These are phyloP conservation scores for Clarireedia hainanense DNA, from an alignment of 2,329 filamentous ascomycete genomes.

Conservation along the genomic window DNA sequence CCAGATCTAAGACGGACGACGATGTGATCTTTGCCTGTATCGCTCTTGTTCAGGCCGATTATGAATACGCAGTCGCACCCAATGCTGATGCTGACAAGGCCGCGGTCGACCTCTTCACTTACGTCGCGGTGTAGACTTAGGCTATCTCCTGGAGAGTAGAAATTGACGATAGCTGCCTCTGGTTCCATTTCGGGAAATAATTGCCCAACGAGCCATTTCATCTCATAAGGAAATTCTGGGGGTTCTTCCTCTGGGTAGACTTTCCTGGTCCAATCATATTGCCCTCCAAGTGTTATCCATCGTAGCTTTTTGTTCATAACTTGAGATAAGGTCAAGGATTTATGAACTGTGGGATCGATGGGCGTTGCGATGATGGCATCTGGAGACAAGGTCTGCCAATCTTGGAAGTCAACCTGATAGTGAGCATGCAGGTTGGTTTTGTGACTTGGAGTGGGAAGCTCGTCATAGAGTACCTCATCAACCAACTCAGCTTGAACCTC, in stretches of 20 bases:
- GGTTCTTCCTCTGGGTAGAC: constrained; percentile 63
- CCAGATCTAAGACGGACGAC: constrained; percentile 69
- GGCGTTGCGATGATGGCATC: constrained; percentile 50
- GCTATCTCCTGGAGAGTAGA: constrained; percentile 85
- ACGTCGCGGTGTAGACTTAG: constrained; percentile 92
- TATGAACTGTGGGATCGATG: constrained; percentile 63
- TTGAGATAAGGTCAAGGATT: constrained; percentile 56
- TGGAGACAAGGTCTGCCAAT: neutral
- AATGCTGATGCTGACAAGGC: constrained; percentile 77
- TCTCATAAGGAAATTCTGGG: constrained; percentile 67
- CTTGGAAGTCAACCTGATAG: constrained; percentile 60
- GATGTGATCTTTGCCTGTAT: constrained; percentile 37
- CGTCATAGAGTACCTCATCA: constrained; percentile 65
- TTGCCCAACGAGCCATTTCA: constrained; percentile 56
- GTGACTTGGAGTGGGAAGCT: constrained; percentile 66
- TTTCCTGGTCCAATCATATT: constrained; percentile 93
- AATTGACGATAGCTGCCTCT: constrained; percentile 87
- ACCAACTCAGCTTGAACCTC: constrained; percentile 62
- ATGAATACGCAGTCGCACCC: constrained; percentile 90
- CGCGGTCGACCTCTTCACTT: constrained; percentile 71
- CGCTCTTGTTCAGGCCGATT: constrained; percentile 48
- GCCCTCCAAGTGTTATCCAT: constrained; percentile 90
- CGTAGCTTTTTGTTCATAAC: constrained; percentile 75
- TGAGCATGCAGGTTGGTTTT: constrained; percentile 88
- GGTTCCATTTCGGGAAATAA: constrained; percentile 72